Evolutionary conservation across 2,329 filamentous ascomycete genomes (phyloP).

Genomic region (Fusarium devonianum): DNA sequence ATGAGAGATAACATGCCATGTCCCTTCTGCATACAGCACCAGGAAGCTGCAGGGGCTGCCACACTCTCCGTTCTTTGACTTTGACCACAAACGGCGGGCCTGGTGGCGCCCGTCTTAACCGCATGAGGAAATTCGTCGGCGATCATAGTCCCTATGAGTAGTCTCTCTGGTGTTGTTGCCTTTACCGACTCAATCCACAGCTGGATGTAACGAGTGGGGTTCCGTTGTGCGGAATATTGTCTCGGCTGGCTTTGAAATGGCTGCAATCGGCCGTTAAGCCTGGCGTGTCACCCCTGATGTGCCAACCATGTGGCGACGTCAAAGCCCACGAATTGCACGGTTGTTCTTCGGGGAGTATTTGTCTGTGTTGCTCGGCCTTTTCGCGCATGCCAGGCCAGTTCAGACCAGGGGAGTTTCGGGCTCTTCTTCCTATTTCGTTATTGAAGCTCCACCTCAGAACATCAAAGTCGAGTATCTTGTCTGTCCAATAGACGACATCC

Average conservation of each 20-base stretch:
- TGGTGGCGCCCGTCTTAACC: constrained; percentile 30
- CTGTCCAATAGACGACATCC: constrained; percentile 11
- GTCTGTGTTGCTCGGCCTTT: constrained; percentile 4
- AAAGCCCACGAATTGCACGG: constrained; percentile 14
- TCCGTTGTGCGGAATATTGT: constrained; percentile 25
- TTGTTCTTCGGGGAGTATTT: constrained; percentile 25
- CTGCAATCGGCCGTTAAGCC: constrained; percentile 26
- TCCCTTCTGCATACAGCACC: constrained; percentile 16
- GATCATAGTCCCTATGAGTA: constrained; percentile 23
- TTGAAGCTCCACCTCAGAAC: constrained; percentile 18
- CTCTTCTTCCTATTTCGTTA: constrained; percentile 23
- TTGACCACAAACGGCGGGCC: constrained; percentile 35
- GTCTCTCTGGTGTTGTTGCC: neutral
- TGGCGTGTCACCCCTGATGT: constrained; percentile 6
- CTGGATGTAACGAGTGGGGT: neutral
- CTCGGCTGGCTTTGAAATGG: constrained; percentile 29
- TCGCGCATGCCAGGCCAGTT: neutral
- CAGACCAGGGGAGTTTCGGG: constrained; percentile 16
- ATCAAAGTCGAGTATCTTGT: constrained; percentile 10
- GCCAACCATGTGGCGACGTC: constrained; percentile 16
- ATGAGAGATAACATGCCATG: constrained; percentile 30
- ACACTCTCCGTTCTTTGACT: constrained; percentile 29
- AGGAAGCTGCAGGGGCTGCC: constrained; percentile 36
- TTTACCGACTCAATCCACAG: neutral
- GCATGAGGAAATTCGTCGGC: constrained; percentile 23